These are phyloP conservation scores for Sugiyamaella paludigena DNA, from an alignment of 1,139 yeast genomes.

Conservation along the genomic window DNA sequence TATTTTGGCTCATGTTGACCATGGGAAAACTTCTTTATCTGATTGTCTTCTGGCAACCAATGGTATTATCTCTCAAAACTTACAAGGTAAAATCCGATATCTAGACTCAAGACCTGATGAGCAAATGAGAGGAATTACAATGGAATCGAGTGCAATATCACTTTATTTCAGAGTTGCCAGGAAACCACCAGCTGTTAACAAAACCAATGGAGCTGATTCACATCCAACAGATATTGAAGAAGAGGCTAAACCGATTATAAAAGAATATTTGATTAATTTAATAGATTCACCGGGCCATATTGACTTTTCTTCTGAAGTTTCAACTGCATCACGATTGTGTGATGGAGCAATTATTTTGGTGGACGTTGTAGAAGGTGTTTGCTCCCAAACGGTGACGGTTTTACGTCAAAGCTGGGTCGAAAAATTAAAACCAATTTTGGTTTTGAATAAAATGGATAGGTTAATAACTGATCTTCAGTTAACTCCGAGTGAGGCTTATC, in stretches of 20 bases:
- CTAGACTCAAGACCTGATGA: slow-evolving; percentile 95
- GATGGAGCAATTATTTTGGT: slow-evolving; percentile 96
- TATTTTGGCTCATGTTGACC: slow-evolving; percentile 97
- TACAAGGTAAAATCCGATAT: slow-evolving; percentile 94
- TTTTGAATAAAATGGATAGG: slow-evolving; percentile 91
- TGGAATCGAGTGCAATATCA: slow-evolving; percentile 94
- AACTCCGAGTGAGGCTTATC: slow-evolving; percentile 81
- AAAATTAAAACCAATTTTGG: slow-evolving; percentile 80
- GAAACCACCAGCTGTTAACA: slow-evolving; percentile 23
- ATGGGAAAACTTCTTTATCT: slow-evolving; percentile 93
- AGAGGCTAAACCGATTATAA: slow-evolving; percentile 49
- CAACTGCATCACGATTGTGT: slow-evolving; percentile 91
- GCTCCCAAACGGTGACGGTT: slow-evolving; percentile 94
- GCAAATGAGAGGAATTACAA: slow-evolving; percentile 92
- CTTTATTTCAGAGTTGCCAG: slow-evolving; percentile 55
- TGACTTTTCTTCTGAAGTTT: slow-evolving; percentile 94
- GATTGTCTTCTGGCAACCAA: slow-evolving; percentile 92
- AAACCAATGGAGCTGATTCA: slow-evolving; percentile 27
- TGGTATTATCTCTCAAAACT: slow-evolving; percentile 89
- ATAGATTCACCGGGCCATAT: slow-evolving; percentile 99
- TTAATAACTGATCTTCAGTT: slow-evolving; percentile 77
- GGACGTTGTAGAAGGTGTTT: slow-evolving; percentile 97
- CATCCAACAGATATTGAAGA: slow-evolving; percentile 29
- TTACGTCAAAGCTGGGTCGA: slow-evolving; percentile 96
- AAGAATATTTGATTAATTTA: slow-evolving; percentile 81